Percentiles rank a stretch among this genome's conserved stretches.
Conservation (phyloP, 495 filamentous ascomycete genomes). For the Neurospora sp. region DNA sequence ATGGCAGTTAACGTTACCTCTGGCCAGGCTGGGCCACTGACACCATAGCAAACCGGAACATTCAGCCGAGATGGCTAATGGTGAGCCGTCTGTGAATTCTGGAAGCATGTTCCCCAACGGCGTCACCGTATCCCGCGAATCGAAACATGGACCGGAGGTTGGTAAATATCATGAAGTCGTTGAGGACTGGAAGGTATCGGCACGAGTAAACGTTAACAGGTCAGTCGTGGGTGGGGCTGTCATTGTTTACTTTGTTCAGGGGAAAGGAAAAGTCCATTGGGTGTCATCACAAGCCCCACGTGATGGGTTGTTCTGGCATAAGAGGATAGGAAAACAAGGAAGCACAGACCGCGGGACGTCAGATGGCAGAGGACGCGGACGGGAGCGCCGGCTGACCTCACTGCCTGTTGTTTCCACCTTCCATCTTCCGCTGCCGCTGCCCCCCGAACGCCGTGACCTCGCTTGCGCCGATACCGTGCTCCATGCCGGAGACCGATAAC, state of each 20-base stretch:
- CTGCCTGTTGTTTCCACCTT: neutral
- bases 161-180: neutral
- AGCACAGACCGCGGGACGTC: neutral
- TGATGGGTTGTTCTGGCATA: neutral
- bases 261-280: too few relatives aligned
- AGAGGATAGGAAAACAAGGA: neutral
- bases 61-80: conserved; percentile 26
- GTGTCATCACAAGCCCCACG: too few relatives aligned
- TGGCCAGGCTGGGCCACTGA: neutral
- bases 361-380: neutral
- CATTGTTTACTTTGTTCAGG: neutral
- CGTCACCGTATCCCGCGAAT: neutral
- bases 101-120: neutral
- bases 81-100: neutral
- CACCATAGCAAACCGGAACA: conserved; percentile 2
- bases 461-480: neutral
- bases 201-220: too few relatives aligned
- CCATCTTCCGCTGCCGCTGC: neutral
- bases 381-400: neutral
- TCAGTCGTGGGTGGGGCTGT: neutral
- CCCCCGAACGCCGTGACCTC: neutral
- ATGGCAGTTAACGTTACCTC: conserved; percentile 11
- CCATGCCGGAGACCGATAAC: neutral
- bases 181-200: too few relatives aligned
- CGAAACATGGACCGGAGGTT: neutral